Evolutionary conservation across 805 yeast genomes (phyloP).

Genomic region (Clavispora asparagi): DNA sequence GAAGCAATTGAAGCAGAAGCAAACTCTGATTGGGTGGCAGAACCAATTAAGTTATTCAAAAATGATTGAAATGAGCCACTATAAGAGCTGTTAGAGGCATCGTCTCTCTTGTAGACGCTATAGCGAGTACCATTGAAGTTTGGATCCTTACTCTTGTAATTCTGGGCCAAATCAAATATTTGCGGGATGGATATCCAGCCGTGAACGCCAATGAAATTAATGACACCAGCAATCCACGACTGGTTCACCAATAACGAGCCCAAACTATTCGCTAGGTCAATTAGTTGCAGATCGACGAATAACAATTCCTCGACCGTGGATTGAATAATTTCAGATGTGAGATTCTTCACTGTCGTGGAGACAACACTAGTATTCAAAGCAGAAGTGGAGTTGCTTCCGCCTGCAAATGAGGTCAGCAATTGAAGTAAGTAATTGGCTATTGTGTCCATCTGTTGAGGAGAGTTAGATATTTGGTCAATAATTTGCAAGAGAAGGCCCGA

Average conservation of each 20-base stretch:
- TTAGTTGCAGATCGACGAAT: conserved; percentile 25
- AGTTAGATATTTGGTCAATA: conserved; percentile 26
- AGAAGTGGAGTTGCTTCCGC: not conserved
- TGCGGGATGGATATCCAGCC: conserved; percentile 23
- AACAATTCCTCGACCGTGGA: conserved; percentile 22
- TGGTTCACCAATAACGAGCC: conserved; percentile 24
- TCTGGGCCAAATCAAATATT: conserved; percentile 24
- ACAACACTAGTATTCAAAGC: not conserved
- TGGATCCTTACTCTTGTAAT: conserved; percentile 27
- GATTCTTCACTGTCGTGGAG: not conserved
- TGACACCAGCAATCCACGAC: conserved; percentile 25
- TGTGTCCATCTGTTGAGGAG: conserved; percentile 24
- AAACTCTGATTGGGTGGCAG: conserved; percentile 18
- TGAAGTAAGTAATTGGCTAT: conserved; percentile 19
- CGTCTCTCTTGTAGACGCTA: conserved; percentile 2
- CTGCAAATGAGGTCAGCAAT: conserved; percentile 8
- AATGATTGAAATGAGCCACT: conserved; percentile 30
- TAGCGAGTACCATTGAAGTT: conserved; percentile 12
- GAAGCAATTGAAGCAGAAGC: conserved; percentile 17
- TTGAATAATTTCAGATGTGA: conserved; percentile 23
- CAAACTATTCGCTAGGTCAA: conserved; percentile 17
- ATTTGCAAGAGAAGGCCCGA: conserved; percentile 22
- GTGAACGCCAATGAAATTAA: conserved; percentile 31
- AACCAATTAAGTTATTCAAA: conserved; percentile 24
- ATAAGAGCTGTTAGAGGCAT: conserved; percentile 6